Evolutionary conservation across 176 grass and related monocot genomes (phyloP), one percentile per base, ranked within the genome.

Genomic region (Neostapfia colusana): DNA sequence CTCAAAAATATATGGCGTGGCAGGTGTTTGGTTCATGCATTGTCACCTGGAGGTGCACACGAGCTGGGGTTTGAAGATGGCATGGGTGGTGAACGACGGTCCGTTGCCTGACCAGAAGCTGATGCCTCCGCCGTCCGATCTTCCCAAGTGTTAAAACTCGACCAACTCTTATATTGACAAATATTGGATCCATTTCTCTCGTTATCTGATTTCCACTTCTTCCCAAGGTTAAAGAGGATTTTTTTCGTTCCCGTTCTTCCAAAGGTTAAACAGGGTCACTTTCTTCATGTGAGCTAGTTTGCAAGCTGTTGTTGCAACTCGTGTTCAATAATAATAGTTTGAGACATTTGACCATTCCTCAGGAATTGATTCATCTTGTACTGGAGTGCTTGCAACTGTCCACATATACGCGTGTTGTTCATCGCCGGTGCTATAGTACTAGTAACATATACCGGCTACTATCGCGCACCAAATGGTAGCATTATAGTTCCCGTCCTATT

Each of bases 1-100:
- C 43, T 62, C 18, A n/a, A 13, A 15, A 43, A 44, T 40, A 37
- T 7, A 2, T 51, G 53, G 2, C 4, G 8, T 21, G 10, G 59
- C 79, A 91, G 89, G 89, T 76, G 86, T 92, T 4, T 92, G 90
- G 90, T 86, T 92, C 59, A 92, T 88, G 90, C 89, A 91, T 64
- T 91, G 89, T 55, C 89, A 91, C 31, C 72, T 91, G 23, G 89
- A 91, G 72, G 89, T 92, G 43, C 90, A 92, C 86, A 92, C 86
- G 2, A 92, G 83, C 75, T 92, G 90, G 90, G 90, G 90, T 8
- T 45, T 92, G 59, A 88, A 82, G 83, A 92, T 92, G 90, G 90
- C 90, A 11, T 92, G 86, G 90, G 90, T 86, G 59, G 83, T 92
- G 24, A 88, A 85, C 25, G 90, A 92, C 23, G 90, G 90, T 1